phyloP scores from a whole-genome alignment of 2,329 filamentous ascomycete species.

The Lecanoromycetidae sp. region DNA sequence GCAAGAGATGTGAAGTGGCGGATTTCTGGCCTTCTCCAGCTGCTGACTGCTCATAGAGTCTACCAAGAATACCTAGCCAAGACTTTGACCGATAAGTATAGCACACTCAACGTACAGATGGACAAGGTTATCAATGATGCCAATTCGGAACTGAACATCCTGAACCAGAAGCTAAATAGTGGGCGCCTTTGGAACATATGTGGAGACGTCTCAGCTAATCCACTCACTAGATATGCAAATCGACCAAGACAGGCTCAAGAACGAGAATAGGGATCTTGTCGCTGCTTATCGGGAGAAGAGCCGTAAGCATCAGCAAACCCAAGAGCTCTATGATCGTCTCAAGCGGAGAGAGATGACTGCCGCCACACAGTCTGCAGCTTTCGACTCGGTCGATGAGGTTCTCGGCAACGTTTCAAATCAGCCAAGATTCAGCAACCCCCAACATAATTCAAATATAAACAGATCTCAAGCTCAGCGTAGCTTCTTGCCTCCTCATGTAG shows the following conservation, averaged over 20 bases:
- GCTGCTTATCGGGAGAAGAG: constrained; percentile 58
- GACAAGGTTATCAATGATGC: constrained; percentile 65
- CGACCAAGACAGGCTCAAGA: constrained; percentile 51
- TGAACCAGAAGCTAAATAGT: constrained; percentile 50
- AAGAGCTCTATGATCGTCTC: constrained; percentile 46
- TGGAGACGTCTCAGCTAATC: constrained; percentile 3
- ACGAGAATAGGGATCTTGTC: constrained; percentile 60
- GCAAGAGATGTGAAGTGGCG: constrained; percentile 59
- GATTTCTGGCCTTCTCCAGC: neutral
- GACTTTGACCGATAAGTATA: constrained; percentile 60
- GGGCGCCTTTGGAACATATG: no score
- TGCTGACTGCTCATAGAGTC: constrained; percentile 37
- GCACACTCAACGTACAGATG: constrained; percentile 50
- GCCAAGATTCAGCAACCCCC: neutral
- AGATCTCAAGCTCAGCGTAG: constrained; percentile 6
- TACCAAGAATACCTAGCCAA: constrained; percentile 69
- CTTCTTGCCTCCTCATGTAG: constrained; percentile 7
- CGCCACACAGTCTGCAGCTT: constrained; percentile 43
- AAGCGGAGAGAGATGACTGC: constrained; percentile 44
- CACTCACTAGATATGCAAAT: constrained; percentile 40
- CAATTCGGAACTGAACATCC: constrained; percentile 55
- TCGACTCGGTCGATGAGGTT: constrained; percentile 38
- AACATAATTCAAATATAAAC: neutral
- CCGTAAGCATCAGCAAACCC: constrained; percentile 55
- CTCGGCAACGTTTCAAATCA: constrained; percentile 27